Conservation (phyloP, 2,329 filamentous ascomycete genomes). For the Fusarium sublunatum region DNA sequence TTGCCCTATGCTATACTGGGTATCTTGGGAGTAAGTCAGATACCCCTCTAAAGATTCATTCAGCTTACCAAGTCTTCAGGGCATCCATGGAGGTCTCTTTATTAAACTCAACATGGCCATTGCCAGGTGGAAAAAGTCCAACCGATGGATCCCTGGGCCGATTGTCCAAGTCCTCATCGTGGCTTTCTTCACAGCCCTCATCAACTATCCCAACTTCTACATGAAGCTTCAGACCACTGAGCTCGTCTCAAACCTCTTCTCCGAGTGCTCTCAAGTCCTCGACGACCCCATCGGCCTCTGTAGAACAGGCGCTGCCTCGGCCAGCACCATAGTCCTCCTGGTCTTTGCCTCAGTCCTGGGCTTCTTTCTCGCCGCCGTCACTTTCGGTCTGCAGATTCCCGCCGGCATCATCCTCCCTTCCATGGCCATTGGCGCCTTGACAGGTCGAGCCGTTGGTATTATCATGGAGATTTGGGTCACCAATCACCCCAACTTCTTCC, state of each 20-base stretch:
- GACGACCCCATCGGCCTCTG: slow-evolving; percentile 93
- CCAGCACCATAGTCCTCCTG: slow-evolving; percentile 83
- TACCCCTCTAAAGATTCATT: not conserved
- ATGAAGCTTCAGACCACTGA: slow-evolving; percentile 94
- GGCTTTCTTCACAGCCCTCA: slow-evolving; percentile 82
- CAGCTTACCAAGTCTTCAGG: slow-evolving; percentile 56
- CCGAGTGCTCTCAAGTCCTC: slow-evolving; percentile 83
- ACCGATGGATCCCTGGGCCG: slow-evolving; percentile 74
- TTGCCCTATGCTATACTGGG: slow-evolving; percentile 88
- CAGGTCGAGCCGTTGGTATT: slow-evolving; percentile 89
- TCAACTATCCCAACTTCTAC: slow-evolving; percentile 97
- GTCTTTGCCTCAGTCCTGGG: slow-evolving; percentile 85
- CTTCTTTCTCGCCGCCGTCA: slow-evolving; percentile 85
- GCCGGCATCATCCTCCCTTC: slow-evolving; percentile 96
- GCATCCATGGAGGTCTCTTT: slow-evolving; percentile 94
- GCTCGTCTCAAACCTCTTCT: slow-evolving; percentile 90
- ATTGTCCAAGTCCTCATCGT: slow-evolving; percentile 83
- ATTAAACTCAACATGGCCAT: slow-evolving; percentile 94
- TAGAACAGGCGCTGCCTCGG: slow-evolving; percentile 84
- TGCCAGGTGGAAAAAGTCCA: slow-evolving; percentile 80
- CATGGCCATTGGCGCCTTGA: slow-evolving; percentile 93
- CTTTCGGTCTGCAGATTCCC: slow-evolving; percentile 93
- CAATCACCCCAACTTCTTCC: slow-evolving; percentile 78
- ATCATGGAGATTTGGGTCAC: slow-evolving; percentile 89
- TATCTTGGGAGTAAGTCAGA: slow-evolving; percentile 73